Percentiles rank a stretch among this genome's conserved stretches.
These are phyloP conservation scores for Sonneratia alba DNA, from an alignment of 345 rosid genomes.

Conservation along the genomic window DNA sequence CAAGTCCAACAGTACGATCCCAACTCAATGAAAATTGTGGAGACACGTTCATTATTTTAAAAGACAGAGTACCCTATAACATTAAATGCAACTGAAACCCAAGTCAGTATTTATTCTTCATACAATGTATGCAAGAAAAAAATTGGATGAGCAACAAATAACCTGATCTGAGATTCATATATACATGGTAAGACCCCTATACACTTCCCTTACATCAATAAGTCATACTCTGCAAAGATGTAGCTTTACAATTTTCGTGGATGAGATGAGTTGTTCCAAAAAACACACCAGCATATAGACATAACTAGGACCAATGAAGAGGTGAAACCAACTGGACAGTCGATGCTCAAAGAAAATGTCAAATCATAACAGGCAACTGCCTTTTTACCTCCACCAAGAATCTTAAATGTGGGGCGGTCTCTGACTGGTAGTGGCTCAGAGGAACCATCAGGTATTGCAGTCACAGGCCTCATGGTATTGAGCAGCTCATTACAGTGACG, in stretches of 20 bases:
- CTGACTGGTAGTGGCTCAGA: conserved; percentile 35
- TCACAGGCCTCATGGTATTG: conserved; percentile 17
- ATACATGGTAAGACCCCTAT: too few relatives aligned
- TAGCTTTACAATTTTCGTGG: too few relatives aligned
- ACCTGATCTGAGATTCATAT: not conserved
- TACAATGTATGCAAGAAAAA: not conserved
- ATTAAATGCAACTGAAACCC: not conserved
- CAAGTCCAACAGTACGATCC: too few relatives aligned
- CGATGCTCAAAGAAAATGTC: not conserved
- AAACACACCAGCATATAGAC: too few relatives aligned
- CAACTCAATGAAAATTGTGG: too few relatives aligned
- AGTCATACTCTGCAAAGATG: not conserved
- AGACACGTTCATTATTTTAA: too few relatives aligned
- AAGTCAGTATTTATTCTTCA: not conserved
- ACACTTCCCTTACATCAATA: not conserved
- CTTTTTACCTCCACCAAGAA: conserved; percentile 18
- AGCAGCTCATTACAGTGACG: conserved; percentile 22
- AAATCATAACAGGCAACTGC: too few relatives aligned
- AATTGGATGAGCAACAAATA: not conserved
- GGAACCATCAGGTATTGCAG: conserved; percentile 21
- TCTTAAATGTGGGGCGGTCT: conserved; percentile 22
- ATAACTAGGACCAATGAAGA: too few relatives aligned
- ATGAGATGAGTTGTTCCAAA: too few relatives aligned
- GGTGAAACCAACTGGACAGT: not conserved
- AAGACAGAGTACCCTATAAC: not conserved